Base-by-base conservation (phyloP, 2,329 filamentous ascomycete genomes). In the Colletotrichum shisoi region DNA sequence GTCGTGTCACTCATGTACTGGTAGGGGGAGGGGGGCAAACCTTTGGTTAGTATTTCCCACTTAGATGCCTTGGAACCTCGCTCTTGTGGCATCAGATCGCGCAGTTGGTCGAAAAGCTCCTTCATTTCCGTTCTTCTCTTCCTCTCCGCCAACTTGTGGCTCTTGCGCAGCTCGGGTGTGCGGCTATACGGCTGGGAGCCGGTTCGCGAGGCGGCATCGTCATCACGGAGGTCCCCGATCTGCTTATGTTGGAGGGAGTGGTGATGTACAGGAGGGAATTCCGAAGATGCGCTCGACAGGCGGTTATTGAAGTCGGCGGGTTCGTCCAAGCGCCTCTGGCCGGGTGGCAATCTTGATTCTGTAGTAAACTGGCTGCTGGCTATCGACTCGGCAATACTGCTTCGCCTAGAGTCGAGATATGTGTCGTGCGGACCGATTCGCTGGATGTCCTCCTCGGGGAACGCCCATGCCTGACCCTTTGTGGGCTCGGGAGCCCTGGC, bases 71-170 rank as follows among this genome's bases (percentile, higher is more conserved):
- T 96, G 27, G 90, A 90, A 1, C 92, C 92, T 17, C 92, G 87
- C 72, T 92, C 91, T 71, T 93, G 90, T 1, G 91, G 91, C 79
- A 94, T 89, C 44, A 93, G 82, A 71, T 91, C 89, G 71, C 92
- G 87, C 9, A 95, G 80, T 72, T 92, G 89, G 71, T 95, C 92
- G 74, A 95, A 95, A 0, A 95, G 80, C 73, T 92, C 89, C 79
- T 95, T 95, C 92, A 95, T 95, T 75, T 95, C 92, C 9, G 91
- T 94, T 68, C 92, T 83, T 45, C 92, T 86, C 80, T 95, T 95
- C 44, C 92, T 85, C 78, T 95, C 92, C 0, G 92, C 92, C 63
- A 95, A 85, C 77, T 95, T 95, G 79, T 95, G 92, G 74, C 91
- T 94, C 56, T 94, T 87, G 24, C 92, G 87, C 45, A 95, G 82